A percentile compares a stretch with the other conserved stretches of the same genome.
phyloP scores from a whole-genome alignment of 768 basidiomycete species.

The Lactarius deliciosus region DNA sequence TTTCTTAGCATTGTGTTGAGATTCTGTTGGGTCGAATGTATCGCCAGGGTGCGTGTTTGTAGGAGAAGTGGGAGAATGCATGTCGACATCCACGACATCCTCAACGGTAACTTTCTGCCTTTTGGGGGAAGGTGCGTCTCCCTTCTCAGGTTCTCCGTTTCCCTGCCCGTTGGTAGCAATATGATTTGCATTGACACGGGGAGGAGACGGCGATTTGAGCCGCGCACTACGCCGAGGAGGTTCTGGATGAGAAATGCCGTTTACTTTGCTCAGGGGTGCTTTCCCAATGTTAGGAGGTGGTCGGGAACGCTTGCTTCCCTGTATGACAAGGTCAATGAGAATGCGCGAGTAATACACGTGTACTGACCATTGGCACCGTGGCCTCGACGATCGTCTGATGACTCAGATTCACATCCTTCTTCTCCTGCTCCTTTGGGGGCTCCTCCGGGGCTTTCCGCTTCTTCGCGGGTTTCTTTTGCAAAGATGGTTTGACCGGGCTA shows the following conservation, averaged over 20 bases:
- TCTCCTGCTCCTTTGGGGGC: slow-evolving; percentile 22
- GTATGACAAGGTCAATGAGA: slow-evolving; percentile 24
- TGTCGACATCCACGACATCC: slow-evolving; percentile 39
- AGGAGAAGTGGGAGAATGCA: slow-evolving; percentile 31
- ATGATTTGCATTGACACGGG: slow-evolving; percentile 16
- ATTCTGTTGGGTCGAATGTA: slow-evolving; percentile 42
- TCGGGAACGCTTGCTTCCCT: slow-evolving; percentile 79
- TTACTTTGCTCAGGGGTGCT: slow-evolving; percentile 27
- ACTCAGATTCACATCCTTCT: slow-evolving; percentile 39
- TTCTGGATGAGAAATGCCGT: slow-evolving; percentile 24
- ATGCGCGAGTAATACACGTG: slow-evolving; percentile 29
- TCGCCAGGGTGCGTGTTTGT: slow-evolving; percentile 38
- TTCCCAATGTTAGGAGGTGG: slow-evolving; percentile 61
- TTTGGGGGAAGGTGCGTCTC: slow-evolving; percentile 44
- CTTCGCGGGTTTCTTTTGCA: slow-evolving; percentile 32
- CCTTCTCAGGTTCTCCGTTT: slow-evolving; percentile 42
- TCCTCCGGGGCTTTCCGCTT: slow-evolving; percentile 35
- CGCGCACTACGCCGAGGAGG: slow-evolving; percentile 31
- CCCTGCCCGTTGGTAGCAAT: slow-evolving; percentile 18
- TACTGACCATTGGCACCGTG: slow-evolving; percentile 57
- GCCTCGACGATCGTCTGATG: slow-evolving; percentile 75
- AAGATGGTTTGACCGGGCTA: slow-evolving; percentile 55
- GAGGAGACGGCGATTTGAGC: slow-evolving; percentile 30
- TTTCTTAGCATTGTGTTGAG: slow-evolving; percentile 31
- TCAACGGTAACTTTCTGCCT: slow-evolving; percentile 43